phyloP scores from a whole-genome alignment of 1,284 basidiomycete genomes.

The Rhodotorula mucilaginosa region DNA sequence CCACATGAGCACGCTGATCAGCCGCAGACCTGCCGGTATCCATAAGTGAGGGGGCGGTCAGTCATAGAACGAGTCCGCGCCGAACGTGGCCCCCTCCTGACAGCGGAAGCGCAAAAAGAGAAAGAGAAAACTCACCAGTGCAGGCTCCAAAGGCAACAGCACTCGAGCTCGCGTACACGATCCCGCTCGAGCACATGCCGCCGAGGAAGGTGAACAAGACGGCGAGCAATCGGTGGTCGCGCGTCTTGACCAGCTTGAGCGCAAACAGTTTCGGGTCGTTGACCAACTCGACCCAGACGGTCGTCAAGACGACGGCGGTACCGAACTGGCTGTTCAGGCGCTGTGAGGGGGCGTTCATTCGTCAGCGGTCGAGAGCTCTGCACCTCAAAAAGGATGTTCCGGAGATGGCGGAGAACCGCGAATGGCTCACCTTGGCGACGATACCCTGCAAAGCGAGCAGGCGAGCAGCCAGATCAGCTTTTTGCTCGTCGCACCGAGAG shows the following conservation, averaged over 20 bases:
- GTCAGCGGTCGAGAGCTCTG: slow-evolving; percentile 36
- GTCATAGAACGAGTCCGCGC: slow-evolving; percentile 42
- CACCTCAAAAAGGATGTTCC: too few relatives aligned
- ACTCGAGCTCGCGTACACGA: slow-evolving; percentile 62
- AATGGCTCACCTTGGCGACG: slow-evolving; percentile 60
- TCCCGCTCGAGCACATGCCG: slow-evolving; percentile 66
- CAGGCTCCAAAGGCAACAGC: slow-evolving; percentile 67
- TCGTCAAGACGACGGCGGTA: slow-evolving; percentile 62
- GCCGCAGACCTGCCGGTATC: slow-evolving; percentile 12
- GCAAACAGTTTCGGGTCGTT: slow-evolving; percentile 70
- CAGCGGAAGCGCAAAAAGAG: too few relatives aligned
- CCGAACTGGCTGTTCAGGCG: slow-evolving; percentile 60
- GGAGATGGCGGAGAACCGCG: neutral
- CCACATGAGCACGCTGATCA: slow-evolving; percentile 24
- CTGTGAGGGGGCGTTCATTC: slow-evolving; percentile 45
- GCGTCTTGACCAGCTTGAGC: slow-evolving; percentile 55
- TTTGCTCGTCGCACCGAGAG: slow-evolving; percentile 44
- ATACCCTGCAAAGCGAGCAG: slow-evolving; percentile 62
- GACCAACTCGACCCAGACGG: slow-evolving; percentile 81
- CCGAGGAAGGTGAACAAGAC: slow-evolving; percentile 70
- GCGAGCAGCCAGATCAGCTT: slow-evolving; percentile 53
- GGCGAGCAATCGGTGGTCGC: slow-evolving; percentile 71
- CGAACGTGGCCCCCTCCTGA: slow-evolving; percentile 50
- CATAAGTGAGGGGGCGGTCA: slow-evolving; percentile 42
- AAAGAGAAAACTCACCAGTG: slow-evolving; percentile 53